Evolutionary conservation across 169 alveolate species (phyloP).

Genomic region (Babesia bigemina): DNA sequence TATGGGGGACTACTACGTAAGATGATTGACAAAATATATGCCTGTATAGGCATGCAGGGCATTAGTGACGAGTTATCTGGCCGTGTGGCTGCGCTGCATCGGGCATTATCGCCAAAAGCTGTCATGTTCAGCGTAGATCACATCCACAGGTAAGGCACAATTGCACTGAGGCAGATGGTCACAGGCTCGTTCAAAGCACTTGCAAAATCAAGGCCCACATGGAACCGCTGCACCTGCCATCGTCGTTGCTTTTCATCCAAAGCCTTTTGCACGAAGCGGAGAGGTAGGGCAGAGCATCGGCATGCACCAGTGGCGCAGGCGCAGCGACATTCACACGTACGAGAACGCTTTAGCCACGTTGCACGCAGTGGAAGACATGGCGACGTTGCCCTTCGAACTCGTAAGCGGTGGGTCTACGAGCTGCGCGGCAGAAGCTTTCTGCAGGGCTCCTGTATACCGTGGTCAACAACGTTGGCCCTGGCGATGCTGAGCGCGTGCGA

Average conservation of each 20-base stretch:
- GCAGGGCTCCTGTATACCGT: constrained; percentile 19
- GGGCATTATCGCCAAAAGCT: constrained; percentile 28
- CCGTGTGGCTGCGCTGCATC: constrained; percentile 1
- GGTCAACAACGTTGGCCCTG: constrained; percentile 10
- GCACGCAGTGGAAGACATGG: not conserved
- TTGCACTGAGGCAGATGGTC: too few species aligned
- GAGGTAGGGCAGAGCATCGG: not conserved
- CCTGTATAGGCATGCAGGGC: constrained; percentile 1
- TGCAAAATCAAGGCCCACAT: constrained; percentile 10
- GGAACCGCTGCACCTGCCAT: not conserved
- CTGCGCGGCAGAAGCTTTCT: not conserved
- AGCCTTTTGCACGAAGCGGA: constrained; percentile 41
- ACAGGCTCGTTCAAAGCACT: constrained; percentile 20
- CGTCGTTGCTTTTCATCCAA: not conserved
- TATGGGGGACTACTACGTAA: constrained; percentile 27
- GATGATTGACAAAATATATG: not conserved
- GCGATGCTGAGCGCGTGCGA: not conserved
- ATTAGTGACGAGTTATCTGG: not conserved
- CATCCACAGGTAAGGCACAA: constrained; percentile 33
- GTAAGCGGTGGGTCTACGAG: constrained; percentile 6
- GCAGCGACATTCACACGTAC: constrained; percentile 23
- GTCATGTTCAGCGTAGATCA: constrained; percentile 33
- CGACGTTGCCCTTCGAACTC: constrained; percentile 12
- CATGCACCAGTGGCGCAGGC: constrained; percentile 1
- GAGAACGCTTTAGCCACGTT: not conserved